Evolutionary conservation across 2,329 filamentous ascomycete genomes (phyloP), one percentile per base, ranked within the genome.

Genomic region (Aspergillus piperis): DNA sequence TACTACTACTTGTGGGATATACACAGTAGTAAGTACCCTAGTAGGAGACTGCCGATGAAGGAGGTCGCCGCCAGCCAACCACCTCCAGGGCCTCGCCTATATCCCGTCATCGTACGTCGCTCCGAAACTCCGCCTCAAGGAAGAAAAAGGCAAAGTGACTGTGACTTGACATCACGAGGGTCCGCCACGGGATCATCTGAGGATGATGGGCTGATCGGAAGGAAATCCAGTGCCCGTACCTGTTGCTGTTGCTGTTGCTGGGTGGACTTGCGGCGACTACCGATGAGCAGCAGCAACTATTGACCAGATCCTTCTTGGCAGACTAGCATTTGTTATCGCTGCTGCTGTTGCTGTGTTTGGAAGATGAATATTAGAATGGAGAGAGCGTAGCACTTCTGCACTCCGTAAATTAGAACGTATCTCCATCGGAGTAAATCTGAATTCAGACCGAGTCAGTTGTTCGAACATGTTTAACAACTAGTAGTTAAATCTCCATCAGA

Each of bases 151-250:
- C 41, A 44, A 44, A 42, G 32, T 36, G 32, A 36, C 32, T 44
- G 23, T 30, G 47, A 17, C 8, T 8, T 27, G 47, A 39, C 55
- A 57, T 57, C 55, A 57, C 47, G 47, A 57, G 55, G 55, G 30
- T 25, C 47, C 30, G 55, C 47, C 55, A 57, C 32, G 55, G 36
- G 55, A 57, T 57, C 47, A 51, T 25, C 55, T 57, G 55, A 57
- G 54, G 44, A 21, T 10, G 48, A 57, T 57, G 55, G 55, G 32
- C 55, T 51, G 55, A 57, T 57, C 44, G 44, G 41, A 38, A n/a
- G 30, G 17, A 21, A 36, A 5, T 36, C 11, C 32, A 36, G 11
- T 36, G 10, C 32, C 32, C 7, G 30, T 32, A 11, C 30, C 30
- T 27, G 25, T 25, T 25, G 25, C 23, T 30, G 27, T 30, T 30